Evolutionary conservation across 2,329 filamentous ascomycete genomes (phyloP), one percentile per base, ranked within the genome.

Genomic region (Clarireedia homoeocarpa): DNA sequence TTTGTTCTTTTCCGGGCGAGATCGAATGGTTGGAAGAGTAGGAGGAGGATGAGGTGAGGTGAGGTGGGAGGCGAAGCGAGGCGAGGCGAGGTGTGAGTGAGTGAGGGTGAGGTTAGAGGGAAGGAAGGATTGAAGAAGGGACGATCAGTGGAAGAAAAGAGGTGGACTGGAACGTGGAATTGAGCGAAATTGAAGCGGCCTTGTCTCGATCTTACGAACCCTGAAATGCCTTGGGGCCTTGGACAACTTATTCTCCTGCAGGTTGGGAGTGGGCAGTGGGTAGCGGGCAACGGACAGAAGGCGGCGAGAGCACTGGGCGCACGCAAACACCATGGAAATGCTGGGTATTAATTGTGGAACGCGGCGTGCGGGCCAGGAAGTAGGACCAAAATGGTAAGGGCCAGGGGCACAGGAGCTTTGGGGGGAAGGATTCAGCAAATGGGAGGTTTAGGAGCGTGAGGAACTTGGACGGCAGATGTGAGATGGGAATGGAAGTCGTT

Each of bases 211-310:
- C 26, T 14, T 24, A 44, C 17, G 12, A 36, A 47, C 40, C 40
- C 46, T 51, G 30, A 12, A 34, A 9, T 45, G 40, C 51, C 27
- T 53, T 53, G 51, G 50, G 38, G 51, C 51, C 51, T 53, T 47
- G 51, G 34, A 27, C 44, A 47, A 42, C 51, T 44, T 53, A 47
- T 34, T 34, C 9, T 34, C 30, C 30, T 34, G 30, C 51, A 53
- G 27, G 42, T 39, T 23, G 40, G 34, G 38, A 30, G 46, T 26
- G 26, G 36, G 39, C 27, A 36, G 51, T 53, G 51, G 50, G 12
- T 27, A 46, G 39, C 45, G 23, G 24, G 26, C 36, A 38, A 20
- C 47, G 45, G 51, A 34, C 42, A 44, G 47, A 53, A 42, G 23
- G 26, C 47, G 40, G 44, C 20, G 51, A 48, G 20, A 14, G 51